These are phyloP conservation scores for Colletotrichum lentis DNA, from an alignment of 2,329 filamentous ascomycete species.

Conservation along the genomic window DNA sequence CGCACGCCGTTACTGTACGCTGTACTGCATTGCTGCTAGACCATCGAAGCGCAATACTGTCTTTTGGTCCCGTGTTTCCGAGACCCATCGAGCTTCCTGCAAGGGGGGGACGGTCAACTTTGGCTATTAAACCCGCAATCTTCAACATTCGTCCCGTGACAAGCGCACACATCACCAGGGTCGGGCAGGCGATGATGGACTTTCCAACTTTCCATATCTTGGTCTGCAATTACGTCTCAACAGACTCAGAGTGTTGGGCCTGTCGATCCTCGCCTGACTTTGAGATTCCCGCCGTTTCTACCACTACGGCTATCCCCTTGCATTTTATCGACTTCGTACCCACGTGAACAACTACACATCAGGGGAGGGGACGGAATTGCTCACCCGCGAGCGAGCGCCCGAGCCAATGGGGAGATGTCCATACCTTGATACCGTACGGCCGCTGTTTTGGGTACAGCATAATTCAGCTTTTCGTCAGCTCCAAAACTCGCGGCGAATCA, in stretches of 20 bases:
- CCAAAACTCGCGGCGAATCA: slow-evolving; percentile 9
- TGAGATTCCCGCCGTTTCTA: slow-evolving; percentile 18
- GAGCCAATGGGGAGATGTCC: slow-evolving; percentile 2
- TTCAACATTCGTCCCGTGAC: background rate
- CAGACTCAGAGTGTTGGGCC: slow-evolving; percentile 15
- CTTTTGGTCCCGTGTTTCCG: background rate
- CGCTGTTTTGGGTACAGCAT: slow-evolving; percentile 3
- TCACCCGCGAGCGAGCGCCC: background rate
- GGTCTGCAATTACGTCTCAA: slow-evolving; percentile 11
- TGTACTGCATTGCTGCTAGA: background rate
- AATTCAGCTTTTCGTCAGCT: slow-evolving; percentile 30
- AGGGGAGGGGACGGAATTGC: background rate
- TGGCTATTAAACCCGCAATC: background rate
- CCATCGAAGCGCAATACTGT: background rate
- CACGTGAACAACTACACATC: background rate
- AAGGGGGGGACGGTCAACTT: background rate
- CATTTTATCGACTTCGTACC: slow-evolving; percentile 5
- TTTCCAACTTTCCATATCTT: background rate
- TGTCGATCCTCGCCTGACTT: slow-evolving; percentile 23
- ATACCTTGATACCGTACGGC: background rate
- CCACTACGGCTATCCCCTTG: slow-evolving; percentile 1
- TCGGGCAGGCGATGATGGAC: background rate
- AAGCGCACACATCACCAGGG: background rate
- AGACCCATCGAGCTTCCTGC: background rate
- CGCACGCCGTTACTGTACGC: background rate